Evolutionary conservation across 2,329 filamentous ascomycete species (phyloP).

Genomic region (Trichoderma atrobrunneum): DNA sequence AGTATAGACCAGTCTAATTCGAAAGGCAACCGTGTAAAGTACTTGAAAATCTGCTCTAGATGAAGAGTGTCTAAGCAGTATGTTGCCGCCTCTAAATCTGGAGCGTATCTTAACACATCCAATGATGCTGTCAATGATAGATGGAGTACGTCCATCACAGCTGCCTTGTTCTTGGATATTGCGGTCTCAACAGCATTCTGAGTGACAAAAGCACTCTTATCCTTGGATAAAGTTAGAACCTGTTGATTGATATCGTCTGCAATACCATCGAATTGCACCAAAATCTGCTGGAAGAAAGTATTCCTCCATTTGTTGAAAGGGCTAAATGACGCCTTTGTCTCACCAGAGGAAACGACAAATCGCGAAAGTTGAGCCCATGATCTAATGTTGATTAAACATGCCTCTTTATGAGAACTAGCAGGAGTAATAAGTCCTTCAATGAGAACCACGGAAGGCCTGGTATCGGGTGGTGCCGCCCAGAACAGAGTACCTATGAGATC

Average conservation of each 20-base stretch:
- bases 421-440: constrained; percentile 60
- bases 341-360: constrained; percentile 52
- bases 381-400: constrained; percentile 61
- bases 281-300: constrained; percentile 54
- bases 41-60: constrained; percentile 50
- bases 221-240: constrained; percentile 47
- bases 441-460: constrained; percentile 52
- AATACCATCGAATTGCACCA: constrained; percentile 57
- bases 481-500: constrained; percentile 65
- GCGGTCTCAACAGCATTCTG: constrained; percentile 48
- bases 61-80: constrained; percentile 51
- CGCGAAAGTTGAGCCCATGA: constrained; percentile 62
- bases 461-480: constrained; percentile 57
- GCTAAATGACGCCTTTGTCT: constrained; percentile 48
- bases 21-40: constrained; percentile 42
- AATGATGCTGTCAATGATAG: constrained; percentile 48
- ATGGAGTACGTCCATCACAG: constrained; percentile 52
- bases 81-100: constrained; percentile 45
- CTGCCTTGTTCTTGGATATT: constrained; percentile 51
- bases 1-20: constrained; percentile 51
- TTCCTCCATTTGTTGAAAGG: constrained; percentile 50
- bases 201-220: constrained; percentile 42
- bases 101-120: constrained; percentile 48
- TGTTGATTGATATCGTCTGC: constrained; percentile 57
- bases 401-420: constrained; percentile 62